Evolutionary conservation across 2,329 filamentous ascomycete genomes (phyloP), one percentile per base, ranked within the genome.

Genomic region (Lachnellula suecica): DNA sequence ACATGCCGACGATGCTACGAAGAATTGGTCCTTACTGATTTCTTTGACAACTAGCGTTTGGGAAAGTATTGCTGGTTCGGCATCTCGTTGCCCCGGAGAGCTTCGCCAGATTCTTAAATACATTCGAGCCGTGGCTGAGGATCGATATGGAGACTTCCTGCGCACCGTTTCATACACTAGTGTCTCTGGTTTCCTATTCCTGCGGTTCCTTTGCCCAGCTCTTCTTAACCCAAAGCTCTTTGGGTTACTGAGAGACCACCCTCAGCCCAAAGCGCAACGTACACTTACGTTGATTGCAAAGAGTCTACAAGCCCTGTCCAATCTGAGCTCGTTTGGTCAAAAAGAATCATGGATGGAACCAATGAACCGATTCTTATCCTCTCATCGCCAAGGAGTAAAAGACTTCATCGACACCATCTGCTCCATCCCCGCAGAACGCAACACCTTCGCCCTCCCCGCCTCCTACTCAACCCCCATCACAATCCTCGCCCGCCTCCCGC

Each of bases 311-410:
- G 92, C 91, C 15, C 78, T 97, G 53, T 91, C 91, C 17, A 97
- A 97, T 68, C 79, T 97, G 71, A 89, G 90, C 2, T 91, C 84
- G 0, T 97, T 97, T 66, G 93, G 93, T 37, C 92, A 89, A 66
- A 96, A 96, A 68, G 93, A 97, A 70, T 85, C 88, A n/a, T 97
- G 91, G 91, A 97, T 97, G 92, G 92, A 96, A 72, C 91, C 91
- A 0, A 97, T 97, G 93, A 97, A 97, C 66, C 82, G 82, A 40
- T 97, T 97, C 63, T 74, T 97, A 34, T 79, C 78, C 8, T 77
- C 83, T 1, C 87, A 96, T 64, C 83, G 91, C 19, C 80, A 87
- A 62, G 82, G 88, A 35, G 91, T 97, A 70, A 95, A 92, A 68
- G 81, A 86, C 43, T 97, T 92, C 63, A 87, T 97, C 54, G 92